These are phyloP conservation scores for Orbilia blumenaviensis DNA, from an alignment of 2,329 filamentous ascomycete genomes.

Conservation along the genomic window DNA sequence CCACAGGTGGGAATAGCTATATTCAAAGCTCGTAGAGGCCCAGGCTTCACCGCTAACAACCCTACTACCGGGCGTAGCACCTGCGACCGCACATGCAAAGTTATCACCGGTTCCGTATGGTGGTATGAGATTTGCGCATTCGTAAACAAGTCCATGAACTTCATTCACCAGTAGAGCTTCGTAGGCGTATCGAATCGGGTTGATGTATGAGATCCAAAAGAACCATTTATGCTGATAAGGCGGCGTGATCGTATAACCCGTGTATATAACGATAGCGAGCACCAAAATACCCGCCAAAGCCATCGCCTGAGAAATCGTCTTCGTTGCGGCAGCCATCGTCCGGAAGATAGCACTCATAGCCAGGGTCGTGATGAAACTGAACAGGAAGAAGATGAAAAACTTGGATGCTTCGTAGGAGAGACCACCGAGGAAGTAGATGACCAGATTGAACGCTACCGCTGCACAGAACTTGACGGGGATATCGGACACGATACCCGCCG, in stretches of 20 bases:
- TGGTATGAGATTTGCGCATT: slow-evolving; percentile 70
- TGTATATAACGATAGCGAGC: slow-evolving; percentile 71
- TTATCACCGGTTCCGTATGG: slow-evolving; percentile 58
- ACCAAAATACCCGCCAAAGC: slow-evolving; percentile 71
- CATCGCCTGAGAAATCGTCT: slow-evolving; percentile 72
- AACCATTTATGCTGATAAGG: slow-evolving; percentile 37
- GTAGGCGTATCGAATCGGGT: slow-evolving; percentile 73
- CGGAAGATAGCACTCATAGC: slow-evolving; percentile 72
- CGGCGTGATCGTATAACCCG: slow-evolving; percentile 62
- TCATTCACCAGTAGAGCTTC: slow-evolving; percentile 72
- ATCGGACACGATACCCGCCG: slow-evolving; percentile 67
- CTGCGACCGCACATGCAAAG: slow-evolving; percentile 67
- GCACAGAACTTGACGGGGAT: slow-evolving; percentile 69
- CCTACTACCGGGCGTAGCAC: slow-evolving; percentile 66
- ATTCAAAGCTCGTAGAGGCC: slow-evolving; percentile 67
- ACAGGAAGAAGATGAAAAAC: slow-evolving; percentile 73
- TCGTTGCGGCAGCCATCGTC: slow-evolving; percentile 75
- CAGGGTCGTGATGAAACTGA: slow-evolving; percentile 71
- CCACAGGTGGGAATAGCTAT: slow-evolving; percentile 70
- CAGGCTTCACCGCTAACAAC: slow-evolving; percentile 68
- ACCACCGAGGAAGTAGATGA: slow-evolving; percentile 69
- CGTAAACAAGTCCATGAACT: slow-evolving; percentile 67
- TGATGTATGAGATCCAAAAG: slow-evolving; percentile 63
- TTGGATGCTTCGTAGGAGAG: slow-evolving; percentile 62
- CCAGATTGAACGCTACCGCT: slow-evolving; percentile 66